A percentile compares a stretch with the other conserved stretches of the same genome.
phyloP scores from a whole-genome alignment of 179 eudicot species.

The Silene coronaria region DNA sequence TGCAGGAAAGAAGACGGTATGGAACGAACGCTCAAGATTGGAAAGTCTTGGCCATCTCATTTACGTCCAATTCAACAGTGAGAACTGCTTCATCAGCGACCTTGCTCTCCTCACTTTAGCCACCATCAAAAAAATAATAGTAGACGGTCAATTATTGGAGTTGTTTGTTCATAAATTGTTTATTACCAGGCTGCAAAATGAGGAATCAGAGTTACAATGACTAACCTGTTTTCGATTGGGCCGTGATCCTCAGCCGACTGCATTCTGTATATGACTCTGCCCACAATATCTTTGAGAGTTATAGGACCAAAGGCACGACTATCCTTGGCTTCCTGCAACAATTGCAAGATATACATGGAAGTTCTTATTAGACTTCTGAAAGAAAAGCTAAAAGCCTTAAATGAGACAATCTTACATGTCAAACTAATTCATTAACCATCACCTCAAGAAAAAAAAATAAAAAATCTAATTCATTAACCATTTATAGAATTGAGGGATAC shows the following conservation, averaged over 20 bases:
- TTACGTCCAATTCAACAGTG: slow-evolving; percentile 6
- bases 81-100: slow-evolving; percentile 13
- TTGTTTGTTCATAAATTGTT: not conserved
- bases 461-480: no score
- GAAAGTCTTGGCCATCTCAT: slow-evolving; percentile 15
- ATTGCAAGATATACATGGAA: not conserved
- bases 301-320: slow-evolving; percentile 19
- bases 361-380: not conserved
- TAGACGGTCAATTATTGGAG: not conserved
- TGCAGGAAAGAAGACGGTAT: not conserved
- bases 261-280: slow-evolving; percentile 18
- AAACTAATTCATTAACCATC: no score
- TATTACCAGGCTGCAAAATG: not conserved
- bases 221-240: slow-evolving; percentile 13
- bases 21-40: not conserved
- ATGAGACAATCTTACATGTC: no score
- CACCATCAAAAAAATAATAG: not conserved
- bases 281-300: slow-evolving; percentile 6
- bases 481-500: not conserved
- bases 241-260: slow-evolving; percentile 13
- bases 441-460: no score
- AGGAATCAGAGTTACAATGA: not conserved
- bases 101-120: slow-evolving; percentile 12
- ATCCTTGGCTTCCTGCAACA: slow-evolving; percentile 16
- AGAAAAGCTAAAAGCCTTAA: no score